Evolutionary conservation across 176 grass and related monocot genomes (phyloP).

Genomic region (Musa schizocarpa): DNA sequence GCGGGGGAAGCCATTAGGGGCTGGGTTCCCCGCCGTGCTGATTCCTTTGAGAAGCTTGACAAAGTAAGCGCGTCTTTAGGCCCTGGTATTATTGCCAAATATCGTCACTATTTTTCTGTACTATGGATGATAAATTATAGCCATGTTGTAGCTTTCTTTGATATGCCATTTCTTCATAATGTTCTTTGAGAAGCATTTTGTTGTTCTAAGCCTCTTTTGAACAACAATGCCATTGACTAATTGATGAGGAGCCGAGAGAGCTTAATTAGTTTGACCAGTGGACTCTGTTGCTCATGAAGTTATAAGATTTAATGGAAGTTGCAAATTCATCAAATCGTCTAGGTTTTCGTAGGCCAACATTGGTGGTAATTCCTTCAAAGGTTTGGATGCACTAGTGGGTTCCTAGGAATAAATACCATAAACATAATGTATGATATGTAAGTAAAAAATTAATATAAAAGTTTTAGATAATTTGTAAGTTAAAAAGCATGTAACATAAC

Average conservation of each 20-base stretch:
- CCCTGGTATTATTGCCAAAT: not conserved
- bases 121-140: not conserved
- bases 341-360: too few relatives aligned
- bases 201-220: not conserved
- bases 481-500: not conserved
- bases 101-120: conserved; percentile 15
- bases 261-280: not conserved
- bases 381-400: not conserved
- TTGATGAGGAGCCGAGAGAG: not conserved
- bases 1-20: conserved; percentile 88
- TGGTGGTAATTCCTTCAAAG: not conserved
- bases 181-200: not conserved
- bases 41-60: conserved; percentile 99
- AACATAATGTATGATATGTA: too few relatives aligned
- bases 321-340: not conserved
- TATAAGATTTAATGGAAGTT: not conserved
- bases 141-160: not conserved
- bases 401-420: too few relatives aligned
- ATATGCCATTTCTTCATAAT: not conserved
- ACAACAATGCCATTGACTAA: not conserved
- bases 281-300: not conserved
- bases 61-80: conserved; percentile 40
- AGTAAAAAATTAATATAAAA: not conserved
- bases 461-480: not conserved
- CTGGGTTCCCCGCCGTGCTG: conserved; percentile 87